phyloP scores from a whole-genome alignment of 2,329 filamentous ascomycete species.

The Epichloe hybrida region DNA sequence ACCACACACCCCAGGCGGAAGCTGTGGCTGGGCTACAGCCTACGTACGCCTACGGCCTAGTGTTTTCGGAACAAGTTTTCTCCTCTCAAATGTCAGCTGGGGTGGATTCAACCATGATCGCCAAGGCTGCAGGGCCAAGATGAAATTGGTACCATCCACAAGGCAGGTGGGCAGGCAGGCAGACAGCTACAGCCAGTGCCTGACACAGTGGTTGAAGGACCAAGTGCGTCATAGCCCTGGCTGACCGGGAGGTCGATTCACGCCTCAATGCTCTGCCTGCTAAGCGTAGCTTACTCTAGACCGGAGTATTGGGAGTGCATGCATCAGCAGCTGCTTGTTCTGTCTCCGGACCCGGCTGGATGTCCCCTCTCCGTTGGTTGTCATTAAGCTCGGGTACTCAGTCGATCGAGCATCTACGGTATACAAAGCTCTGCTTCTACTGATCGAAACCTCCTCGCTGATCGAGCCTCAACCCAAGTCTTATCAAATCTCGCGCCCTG shows the following conservation, averaged over 20 bases:
- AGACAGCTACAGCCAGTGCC: no score
- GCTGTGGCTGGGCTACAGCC: background rate
- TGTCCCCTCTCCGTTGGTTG: background rate
- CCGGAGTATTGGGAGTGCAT: no score
- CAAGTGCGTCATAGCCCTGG: background rate
- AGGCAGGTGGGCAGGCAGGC: no score
- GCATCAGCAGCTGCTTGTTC: background rate
- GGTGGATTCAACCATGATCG: no score
- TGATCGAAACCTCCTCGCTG: background rate
- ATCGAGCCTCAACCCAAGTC: background rate
- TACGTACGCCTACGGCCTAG: background rate
- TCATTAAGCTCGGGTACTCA: background rate
- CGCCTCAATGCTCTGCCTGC: background rate
- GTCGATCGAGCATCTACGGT: background rate
- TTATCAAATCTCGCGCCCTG: background rate
- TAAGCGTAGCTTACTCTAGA: background rate
- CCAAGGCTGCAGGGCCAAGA: no score
- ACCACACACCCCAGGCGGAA: slow-evolving; percentile 4
- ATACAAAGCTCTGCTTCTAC: background rate
- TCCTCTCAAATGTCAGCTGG: slow-evolving; percentile 1
- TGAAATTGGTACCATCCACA: no score
- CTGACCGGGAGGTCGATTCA: background rate
- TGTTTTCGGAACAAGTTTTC: slow-evolving; percentile 2
- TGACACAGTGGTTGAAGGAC: background rate
- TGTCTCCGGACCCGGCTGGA: slow-evolving; percentile 2